Evolutionary conservation across 2,329 filamentous ascomycete genomes (phyloP).

Genomic region (Myotisia sp.): DNA sequence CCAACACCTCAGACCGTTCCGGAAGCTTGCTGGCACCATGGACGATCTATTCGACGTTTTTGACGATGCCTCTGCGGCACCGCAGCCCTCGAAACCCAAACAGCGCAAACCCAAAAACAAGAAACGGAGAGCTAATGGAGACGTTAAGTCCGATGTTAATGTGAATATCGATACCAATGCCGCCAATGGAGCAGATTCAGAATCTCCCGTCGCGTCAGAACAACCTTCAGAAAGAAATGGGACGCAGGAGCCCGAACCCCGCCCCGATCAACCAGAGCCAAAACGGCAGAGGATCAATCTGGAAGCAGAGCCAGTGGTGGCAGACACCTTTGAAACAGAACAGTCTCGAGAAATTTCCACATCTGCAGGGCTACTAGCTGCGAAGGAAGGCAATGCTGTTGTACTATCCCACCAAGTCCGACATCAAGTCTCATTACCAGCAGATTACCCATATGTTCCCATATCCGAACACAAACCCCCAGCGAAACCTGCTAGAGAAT

Average conservation of each 20-base stretch:
- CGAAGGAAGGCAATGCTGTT: conserved; percentile 48
- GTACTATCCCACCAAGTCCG: conserved; percentile 94
- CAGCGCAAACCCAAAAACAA: conserved; percentile 52
- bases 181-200: conserved; percentile 16
- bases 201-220: conserved; percentile 14
- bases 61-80: conserved; percentile 39
- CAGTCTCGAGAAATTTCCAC: conserved; percentile 80
- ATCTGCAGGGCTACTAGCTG: conserved; percentile 52
- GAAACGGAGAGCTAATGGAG: conserved; percentile 75
- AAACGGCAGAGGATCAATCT: conserved; percentile 39
- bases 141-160: conserved; percentile 42
- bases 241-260: conserved; percentile 6
- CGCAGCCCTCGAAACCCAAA: conserved; percentile 22
- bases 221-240: conserved; percentile 12
- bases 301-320: conserved; percentile 66
- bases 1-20: neutral
- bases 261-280: conserved; percentile 28
- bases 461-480: conserved; percentile 89
- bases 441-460: conserved; percentile 88
- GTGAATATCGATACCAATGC: conserved; percentile 21
- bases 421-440: conserved; percentile 89
- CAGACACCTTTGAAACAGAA: conserved; percentile 88
- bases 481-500: conserved; percentile 67
- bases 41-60: conserved; percentile 76
- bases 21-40: conserved; percentile 33